A percentile compares a stretch with the other conserved stretches of the same genome.
phyloP scores from a whole-genome alignment of 805 yeast species.

The Metschnikowia aberdeeniae region DNA sequence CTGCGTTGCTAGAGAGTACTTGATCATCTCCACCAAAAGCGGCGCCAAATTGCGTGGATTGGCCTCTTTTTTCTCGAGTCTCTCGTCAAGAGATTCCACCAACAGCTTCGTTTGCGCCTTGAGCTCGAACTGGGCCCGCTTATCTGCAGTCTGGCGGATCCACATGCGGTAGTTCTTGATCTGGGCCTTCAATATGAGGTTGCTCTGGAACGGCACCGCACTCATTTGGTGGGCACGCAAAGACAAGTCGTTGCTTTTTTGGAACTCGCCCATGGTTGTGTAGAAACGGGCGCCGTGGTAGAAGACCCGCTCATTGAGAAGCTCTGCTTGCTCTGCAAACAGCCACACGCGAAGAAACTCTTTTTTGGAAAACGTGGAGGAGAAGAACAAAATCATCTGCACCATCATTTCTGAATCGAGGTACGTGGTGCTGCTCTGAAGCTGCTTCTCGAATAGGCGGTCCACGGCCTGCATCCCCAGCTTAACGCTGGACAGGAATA shows the following conservation, averaged over 20 bases:
- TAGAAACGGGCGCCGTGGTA: conserved; percentile 26
- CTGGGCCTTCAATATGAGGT: conserved; percentile 26
- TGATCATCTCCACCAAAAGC: conserved; percentile 26
- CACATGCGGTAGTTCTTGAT: conserved; percentile 30
- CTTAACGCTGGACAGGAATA: conserved; percentile 24
- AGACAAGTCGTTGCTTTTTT: conserved; percentile 30
- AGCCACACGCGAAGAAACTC: conserved; percentile 18
- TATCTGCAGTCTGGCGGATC: conserved; percentile 16
- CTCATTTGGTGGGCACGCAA: conserved; percentile 29
- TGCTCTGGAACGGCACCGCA: conserved; percentile 26
- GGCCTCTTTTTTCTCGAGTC: conserved; percentile 2
- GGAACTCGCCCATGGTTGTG: conserved; percentile 27
- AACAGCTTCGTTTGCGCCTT: conserved; percentile 12
- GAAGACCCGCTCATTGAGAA: conserved; percentile 25
- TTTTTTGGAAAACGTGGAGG: conserved; percentile 19
- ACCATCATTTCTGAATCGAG: conserved; percentile 17
- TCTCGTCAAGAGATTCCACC: conserved; percentile 7
- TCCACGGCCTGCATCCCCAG: conserved; percentile 27
- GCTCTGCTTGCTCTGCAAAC: conserved; percentile 17
- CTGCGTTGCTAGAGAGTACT: conserved; percentile 18
- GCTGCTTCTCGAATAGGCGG: conserved; percentile 19
- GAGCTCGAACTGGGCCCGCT: conserved; percentile 9
- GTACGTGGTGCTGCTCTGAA: conserved; percentile 10
- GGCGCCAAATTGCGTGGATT: conserved; percentile 11
- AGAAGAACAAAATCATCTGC: conserved; percentile 21